phyloP scores from a whole-genome alignment of 306 rosid genomes.

The Dalbergia cochinchinensis region DNA sequence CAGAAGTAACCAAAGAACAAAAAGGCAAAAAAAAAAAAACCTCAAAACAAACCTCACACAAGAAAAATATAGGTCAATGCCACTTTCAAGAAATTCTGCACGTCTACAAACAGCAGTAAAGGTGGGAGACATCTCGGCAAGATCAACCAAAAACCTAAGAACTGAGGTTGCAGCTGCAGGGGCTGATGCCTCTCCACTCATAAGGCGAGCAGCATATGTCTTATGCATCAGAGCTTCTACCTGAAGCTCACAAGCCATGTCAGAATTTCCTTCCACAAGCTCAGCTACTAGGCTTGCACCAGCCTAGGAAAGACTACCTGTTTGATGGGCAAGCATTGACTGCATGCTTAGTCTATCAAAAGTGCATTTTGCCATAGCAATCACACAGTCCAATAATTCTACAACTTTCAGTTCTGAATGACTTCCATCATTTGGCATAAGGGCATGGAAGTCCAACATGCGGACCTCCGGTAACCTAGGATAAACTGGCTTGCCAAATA shows the following conservation, averaged over 20 bases:
- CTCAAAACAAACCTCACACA: constrained; percentile 85
- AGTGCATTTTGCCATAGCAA: constrained; percentile 92
- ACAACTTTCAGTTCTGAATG: constrained; percentile 72
- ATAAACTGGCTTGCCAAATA: constrained; percentile 97
- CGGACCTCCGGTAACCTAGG: constrained; percentile 99
- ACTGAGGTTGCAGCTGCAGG: constrained; percentile 98
- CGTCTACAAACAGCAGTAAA: constrained; percentile 91
- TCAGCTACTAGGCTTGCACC: constrained; percentile 96
- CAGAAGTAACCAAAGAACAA: constrained; percentile 21
- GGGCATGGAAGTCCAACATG: constrained; percentile 98
- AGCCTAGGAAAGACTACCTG: constrained; percentile 91
- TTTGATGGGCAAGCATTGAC: constrained; percentile 94
- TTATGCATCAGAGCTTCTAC: constrained; percentile 99
- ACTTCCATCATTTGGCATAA: constrained; percentile 93
- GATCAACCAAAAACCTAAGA: constrained; percentile 96
- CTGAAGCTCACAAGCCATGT: constrained; percentile 98
- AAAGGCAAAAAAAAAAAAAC: background rate
- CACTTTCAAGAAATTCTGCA: constrained; percentile 94
- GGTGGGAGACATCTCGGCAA: constrained; percentile 93
- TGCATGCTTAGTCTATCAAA: constrained; percentile 93
- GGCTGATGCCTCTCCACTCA: no score
- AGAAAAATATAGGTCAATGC: constrained; percentile 93
- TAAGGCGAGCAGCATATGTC: constrained; percentile 99
- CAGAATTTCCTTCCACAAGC: constrained; percentile 92
- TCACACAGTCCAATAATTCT: constrained; percentile 89